Evolutionary conservation across 1,284 basidiomycete genomes (phyloP), one percentile per base, ranked within the genome.

Genomic region (Bondarzewia mesenterica): DNA sequence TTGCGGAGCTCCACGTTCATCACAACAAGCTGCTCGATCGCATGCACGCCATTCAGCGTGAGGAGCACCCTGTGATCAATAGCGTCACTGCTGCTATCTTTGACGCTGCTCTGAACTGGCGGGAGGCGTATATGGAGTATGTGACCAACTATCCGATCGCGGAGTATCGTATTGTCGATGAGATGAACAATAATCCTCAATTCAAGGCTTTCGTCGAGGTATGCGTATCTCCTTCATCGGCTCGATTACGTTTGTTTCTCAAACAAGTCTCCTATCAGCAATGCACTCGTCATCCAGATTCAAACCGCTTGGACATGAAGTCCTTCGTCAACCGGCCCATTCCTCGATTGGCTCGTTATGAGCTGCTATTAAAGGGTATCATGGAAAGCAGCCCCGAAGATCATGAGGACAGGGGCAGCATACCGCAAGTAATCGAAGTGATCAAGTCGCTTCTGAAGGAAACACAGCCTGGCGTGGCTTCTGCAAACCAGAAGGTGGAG

Each of bases 61-160:
- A 97, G 52, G 85, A 97, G 61, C 89, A 93, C 62, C 93, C 94
- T 0, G 64, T 78, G 42, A 83, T 98, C 49, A 80, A 82, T 43
- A 86, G 80, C 49, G 76, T 99, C 54, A 92, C 90, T 1, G 92
- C 93, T 45, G 76, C 92, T 2, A 75, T 98, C 42, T 82, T 93
- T 47, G 85, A 92, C 58, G 90, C 93, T 0, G 90, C 90, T 3
- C 73, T 98, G 50, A 91, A 94, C 62, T 98, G 95, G 77, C 79
- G 88, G 10, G 88, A 93, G 45, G 89, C 89, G 14, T 99, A 99
- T 64, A 80, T 91, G 74, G 83, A 90, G 57, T 98, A 96, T 59
- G 85, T 93, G 40, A 85, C 91, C 5, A 88, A 94, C 65, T 96
- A 96, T 62, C 94, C 95, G 1, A 89, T 96, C 48, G 93, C 94